Evolutionary conservation across 345 rosid species (phyloP), one percentile per base, ranked within the genome.

Genomic region (Pugionium cornutum): DNA sequence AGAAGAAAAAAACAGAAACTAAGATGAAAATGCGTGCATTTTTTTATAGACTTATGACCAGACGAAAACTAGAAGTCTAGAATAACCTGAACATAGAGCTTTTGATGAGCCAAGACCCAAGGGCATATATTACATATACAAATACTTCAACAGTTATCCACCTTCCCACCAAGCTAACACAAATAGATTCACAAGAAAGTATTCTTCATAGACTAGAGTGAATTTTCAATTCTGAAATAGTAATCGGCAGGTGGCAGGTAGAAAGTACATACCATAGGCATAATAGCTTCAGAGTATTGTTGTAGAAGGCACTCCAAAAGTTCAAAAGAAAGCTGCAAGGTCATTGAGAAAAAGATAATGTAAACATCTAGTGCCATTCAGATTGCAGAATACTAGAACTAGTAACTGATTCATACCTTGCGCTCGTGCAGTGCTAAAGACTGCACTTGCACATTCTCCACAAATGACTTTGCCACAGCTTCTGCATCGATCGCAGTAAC

Each of bases 311-410:
- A 81, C 63, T 90, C 96, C 78, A 85, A 55, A 68, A 94, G 92
- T 77, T 90, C 88, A 76, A 90, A 90, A 83, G 79, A 80, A 47
- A 90, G 88, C 97, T 94, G 86, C 81, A 82, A 74, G 55, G 66
- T 37, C 5, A 73, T 59, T 41, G 10, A 62, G 40, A 9, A 33
- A 33, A 48, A 39, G 27, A 62, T 37, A 2, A 25, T 9, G 9
- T 2, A 62, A 49, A 53, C 64, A 67, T 44, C 52, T 54, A n/a
- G 30, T 8, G 26, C 25, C 48, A 54, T 61, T 44, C 55, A 45
- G 52, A 55, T 9, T 31, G 18, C 48, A 72, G 18, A 50, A 43
- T 35, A 29, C 48, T 61, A 61, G 18, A 18, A 5, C n/a, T 4
- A 58, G 63, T 9, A 9, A 46, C 11, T 18, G 29, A 25, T 44